Evolutionary conservation across 1,284 basidiomycete genomes (phyloP).

Genomic region (Microbotryum scabiosae): DNA sequence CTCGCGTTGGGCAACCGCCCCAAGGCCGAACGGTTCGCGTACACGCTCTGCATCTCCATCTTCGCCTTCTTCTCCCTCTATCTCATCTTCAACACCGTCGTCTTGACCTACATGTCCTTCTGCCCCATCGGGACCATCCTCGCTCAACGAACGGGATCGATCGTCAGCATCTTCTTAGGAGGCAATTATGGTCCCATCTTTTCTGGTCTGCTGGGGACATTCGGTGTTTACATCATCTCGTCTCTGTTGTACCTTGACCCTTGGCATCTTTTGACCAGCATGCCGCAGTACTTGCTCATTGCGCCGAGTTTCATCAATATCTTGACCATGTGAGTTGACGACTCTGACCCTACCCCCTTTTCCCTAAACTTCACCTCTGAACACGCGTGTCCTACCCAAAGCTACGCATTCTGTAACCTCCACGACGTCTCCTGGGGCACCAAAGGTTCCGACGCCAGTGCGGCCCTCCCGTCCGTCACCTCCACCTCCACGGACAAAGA

Average conservation of each 20-base stretch:
- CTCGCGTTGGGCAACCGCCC: constrained; percentile 92
- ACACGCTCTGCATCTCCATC: constrained; percentile 68
- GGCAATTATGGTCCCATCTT: constrained; percentile 50
- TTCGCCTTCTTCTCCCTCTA: constrained; percentile 48
- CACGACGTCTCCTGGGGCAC: constrained; percentile 88
- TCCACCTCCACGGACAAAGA: constrained; percentile 60
- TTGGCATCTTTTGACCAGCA: constrained; percentile 97
- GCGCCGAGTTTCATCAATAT: constrained; percentile 35
- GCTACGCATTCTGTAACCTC: constrained; percentile 91
- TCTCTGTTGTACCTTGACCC: constrained; percentile 93
- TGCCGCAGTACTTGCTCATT: constrained; percentile 69
- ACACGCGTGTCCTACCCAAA: constrained; percentile 38
- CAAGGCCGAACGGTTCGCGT: constrained; percentile 80
- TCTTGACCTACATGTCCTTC: constrained; percentile 70
- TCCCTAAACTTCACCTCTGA: background rate
- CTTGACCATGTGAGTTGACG: constrained; percentile 45
- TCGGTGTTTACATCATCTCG: constrained; percentile 68
- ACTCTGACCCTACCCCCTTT: constrained; percentile 51
- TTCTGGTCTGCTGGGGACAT: constrained; percentile 76
- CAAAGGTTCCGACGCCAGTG: constrained; percentile 91
- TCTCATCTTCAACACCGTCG: constrained; percentile 73
- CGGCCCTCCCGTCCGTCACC: constrained; percentile 75
- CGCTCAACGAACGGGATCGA: background rate
- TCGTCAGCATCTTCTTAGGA: constrained; percentile 24
- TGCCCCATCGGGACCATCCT: constrained; percentile 33